Base-by-base conservation (phyloP, 805 yeast genomes). In the Crinitomyces ghanaensis region DNA sequence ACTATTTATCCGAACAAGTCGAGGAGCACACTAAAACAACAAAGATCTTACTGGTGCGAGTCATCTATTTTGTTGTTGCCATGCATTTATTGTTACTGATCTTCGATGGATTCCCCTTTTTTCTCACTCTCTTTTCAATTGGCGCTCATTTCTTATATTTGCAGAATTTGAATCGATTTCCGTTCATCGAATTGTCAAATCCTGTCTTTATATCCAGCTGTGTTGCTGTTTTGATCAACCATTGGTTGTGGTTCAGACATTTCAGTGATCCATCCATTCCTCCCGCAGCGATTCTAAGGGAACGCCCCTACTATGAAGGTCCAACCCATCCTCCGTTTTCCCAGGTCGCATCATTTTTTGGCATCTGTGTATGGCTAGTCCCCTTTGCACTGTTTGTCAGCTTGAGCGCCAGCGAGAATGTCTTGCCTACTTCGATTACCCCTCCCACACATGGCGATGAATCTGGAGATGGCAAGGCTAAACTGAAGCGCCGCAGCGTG, bases 281-380 rank as follows among this genome's bases (percentile, higher is more conserved):
- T 7, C 76, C 91, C 2, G 41, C 54, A 29, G 33, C 45, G 5
- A 54, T 56, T 21, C 32, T 37, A 24, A 34, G 25, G 66, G 78
- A 43, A 65, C 63, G 42, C 50, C 65, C 56, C 55, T 80, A 45
- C 60, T 77, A 48, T 65, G 60, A 43, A 68, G 81, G 31, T 65
- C 80, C 79, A 9, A 69, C 72, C 29, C 70, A 82, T 34, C 93
- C 94, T 2, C 66, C 79, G 8, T 88, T 88, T 50, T 65, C 85
- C 1, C 95, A 91, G 52, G 82, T 91, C 3, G 82, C 95, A n/a
- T 79, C 95, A 3, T 91, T 91, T 55, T 86, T 91, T 52, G 98
- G 95, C 1, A 59, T 91, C 26, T 77, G 91, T 47, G 76, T 91
- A 13, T 91, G 98, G 98, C 67, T 88, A 38, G 71, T 91, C 19